Percentiles rank a stretch among this genome's conserved stretches.
phyloP scores from a whole-genome alignment of 352 stramenopile species.

The Globisporangium paddicum region DNA sequence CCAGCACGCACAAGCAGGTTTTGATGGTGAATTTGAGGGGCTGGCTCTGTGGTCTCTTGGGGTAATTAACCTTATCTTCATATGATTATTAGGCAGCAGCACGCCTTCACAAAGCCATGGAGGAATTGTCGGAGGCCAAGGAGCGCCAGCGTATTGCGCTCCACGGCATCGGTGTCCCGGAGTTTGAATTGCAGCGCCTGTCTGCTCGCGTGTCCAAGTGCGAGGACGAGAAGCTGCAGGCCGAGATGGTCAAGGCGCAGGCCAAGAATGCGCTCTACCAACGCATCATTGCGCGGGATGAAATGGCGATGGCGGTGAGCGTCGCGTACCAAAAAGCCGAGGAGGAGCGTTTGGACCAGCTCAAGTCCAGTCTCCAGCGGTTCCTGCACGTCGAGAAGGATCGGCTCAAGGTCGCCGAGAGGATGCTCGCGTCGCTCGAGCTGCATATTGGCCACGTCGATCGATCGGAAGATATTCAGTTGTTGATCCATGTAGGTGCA shows the following conservation, averaged over 20 bases:
- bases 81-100: slow-evolving; percentile 18
- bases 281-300: slow-evolving; percentile 73
- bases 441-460: slow-evolving; percentile 55
- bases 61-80: not conserved
- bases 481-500: slow-evolving; percentile 60
- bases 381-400: slow-evolving; percentile 80
- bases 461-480: slow-evolving; percentile 76
- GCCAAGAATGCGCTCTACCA: slow-evolving; percentile 81
- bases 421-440: slow-evolving; percentile 53
- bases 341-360: slow-evolving; percentile 76
- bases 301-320: slow-evolving; percentile 89
- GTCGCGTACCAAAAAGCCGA: slow-evolving; percentile 83
- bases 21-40: not conserved
- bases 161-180: slow-evolving; percentile 74
- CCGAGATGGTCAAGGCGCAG: slow-evolving; percentile 47
- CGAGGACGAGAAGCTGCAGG: slow-evolving; percentile 57
- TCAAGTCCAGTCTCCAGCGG: slow-evolving; percentile 60
- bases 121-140: slow-evolving; percentile 47
- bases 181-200: slow-evolving; percentile 79
- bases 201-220: slow-evolving; percentile 49
- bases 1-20: slow-evolving; percentile 35
- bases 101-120: slow-evolving; percentile 27
- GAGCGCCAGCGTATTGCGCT: slow-evolving; percentile 62
- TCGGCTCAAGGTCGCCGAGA: slow-evolving; percentile 52
- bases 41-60: not conserved